Conservation (phyloP, 2,329 filamentous ascomycete species). For the Hirsutella minnesotensis region DNA sequence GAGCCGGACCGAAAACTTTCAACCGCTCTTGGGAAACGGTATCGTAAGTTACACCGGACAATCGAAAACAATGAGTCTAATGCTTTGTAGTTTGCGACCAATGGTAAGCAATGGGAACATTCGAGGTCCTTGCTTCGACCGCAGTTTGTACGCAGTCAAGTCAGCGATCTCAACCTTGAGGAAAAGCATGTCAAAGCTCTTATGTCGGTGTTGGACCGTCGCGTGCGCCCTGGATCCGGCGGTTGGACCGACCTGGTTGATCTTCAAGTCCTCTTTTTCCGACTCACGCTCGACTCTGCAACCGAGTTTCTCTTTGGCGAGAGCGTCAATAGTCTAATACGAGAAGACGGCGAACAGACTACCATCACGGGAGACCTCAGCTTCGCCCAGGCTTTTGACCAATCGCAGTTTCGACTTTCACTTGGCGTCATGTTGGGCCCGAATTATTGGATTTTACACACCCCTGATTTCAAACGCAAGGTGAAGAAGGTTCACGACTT, state of each 20-base stretch:
- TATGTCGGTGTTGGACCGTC: conserved; percentile 11
- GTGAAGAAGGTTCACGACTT: conserved; percentile 57
- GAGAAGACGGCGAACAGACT: conserved; percentile 7
- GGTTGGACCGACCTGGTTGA: conserved; percentile 25
- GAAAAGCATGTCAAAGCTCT: conserved; percentile 24
- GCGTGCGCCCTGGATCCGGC: conserved; percentile 13
- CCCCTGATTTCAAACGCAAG: conserved; percentile 49
- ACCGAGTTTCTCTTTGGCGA: conserved; percentile 52
- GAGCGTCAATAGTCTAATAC: conserved; percentile 30
- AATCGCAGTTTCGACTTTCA: conserved; percentile 28
- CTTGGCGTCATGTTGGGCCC: conserved; percentile 38
- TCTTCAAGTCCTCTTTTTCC: conserved; percentile 34
- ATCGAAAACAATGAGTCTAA: background rate
- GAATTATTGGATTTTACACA: conserved; percentile 31
- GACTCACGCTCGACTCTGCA: conserved; percentile 34
- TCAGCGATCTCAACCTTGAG: conserved; percentile 29
- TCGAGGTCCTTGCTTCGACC: conserved; percentile 27
- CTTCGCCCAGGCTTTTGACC: conserved; percentile 21
- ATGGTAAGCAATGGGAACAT: conserved; percentile 23
- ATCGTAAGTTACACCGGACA: conserved; percentile 12
- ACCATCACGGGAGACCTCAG: conserved; percentile 13
- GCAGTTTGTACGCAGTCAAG: conserved; percentile 28
- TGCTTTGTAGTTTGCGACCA: conserved; percentile 17
- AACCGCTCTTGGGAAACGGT: conserved; percentile 31
- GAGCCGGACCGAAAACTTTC: conserved; percentile 13